These are phyloP conservation scores for Coccomyxa sp. DNA, from an alignment of 139 green algal genomes.

Conservation along the genomic window DNA sequence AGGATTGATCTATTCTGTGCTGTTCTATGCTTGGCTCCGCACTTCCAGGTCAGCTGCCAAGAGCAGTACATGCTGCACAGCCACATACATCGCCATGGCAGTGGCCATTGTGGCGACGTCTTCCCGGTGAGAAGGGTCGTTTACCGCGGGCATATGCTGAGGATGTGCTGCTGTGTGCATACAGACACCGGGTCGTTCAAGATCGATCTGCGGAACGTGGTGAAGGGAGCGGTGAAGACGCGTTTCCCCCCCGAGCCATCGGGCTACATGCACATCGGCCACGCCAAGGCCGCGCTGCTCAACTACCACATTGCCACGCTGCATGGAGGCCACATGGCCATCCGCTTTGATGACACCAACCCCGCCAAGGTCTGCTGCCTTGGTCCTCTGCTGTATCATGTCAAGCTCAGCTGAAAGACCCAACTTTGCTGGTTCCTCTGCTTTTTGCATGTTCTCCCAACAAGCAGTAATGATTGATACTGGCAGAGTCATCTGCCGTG, in stretches of 20 bases:
- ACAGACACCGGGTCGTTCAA: slow-evolving; percentile 77
- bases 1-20: neutral
- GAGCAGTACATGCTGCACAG: neutral
- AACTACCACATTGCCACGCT: slow-evolving; percentile 91
- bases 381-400: neutral
- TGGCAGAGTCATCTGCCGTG: no score
- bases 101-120: neutral
- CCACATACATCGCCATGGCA: neutral
- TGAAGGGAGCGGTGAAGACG: slow-evolving; percentile 88
- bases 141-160: neutral
- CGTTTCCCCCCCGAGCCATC: slow-evolving; percentile 97
- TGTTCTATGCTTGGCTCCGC: neutral
- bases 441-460: no score
- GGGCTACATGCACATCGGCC: slow-evolving; percentile 93
- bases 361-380: slow-evolving; percentile 69
- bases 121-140: no score
- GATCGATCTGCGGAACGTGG: slow-evolving; percentile 72
- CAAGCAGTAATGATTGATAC: no score
- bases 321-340: slow-evolving; percentile 83
- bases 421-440: neutral
- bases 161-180: neutral
- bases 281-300: slow-evolving; percentile 88
- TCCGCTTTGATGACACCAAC: slow-evolving; percentile 99
- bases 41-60: neutral
- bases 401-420: neutral